Percentiles rank a stretch among this genome's conserved stretches.
These are phyloP conservation scores for Mucor piriformis DNA, from an alignment of 371 early-diverging fungal species.

Conservation along the genomic window DNA sequence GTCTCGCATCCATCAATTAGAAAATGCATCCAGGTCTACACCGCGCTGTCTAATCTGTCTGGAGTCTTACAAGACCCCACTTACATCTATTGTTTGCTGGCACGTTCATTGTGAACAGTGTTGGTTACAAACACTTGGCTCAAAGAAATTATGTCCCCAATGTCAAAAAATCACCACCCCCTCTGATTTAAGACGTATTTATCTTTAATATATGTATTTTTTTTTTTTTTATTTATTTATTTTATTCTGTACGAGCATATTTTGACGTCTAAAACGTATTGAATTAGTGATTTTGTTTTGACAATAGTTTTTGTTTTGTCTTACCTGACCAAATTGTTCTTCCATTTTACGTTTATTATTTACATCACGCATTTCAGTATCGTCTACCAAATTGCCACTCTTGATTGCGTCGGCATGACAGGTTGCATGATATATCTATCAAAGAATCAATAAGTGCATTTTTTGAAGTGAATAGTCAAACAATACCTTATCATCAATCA, in stretches of 20 bases:
- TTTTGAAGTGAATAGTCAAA: too few species aligned
- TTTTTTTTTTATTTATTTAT: background rate
- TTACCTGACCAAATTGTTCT: slow-evolving; percentile 9
- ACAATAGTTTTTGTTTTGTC: background rate
- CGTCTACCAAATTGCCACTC: slow-evolving; percentile 24
- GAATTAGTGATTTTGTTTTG: too few species aligned
- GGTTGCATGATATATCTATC: slow-evolving; percentile 74
- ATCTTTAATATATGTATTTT: slow-evolving; percentile 58
- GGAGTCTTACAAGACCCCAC: slow-evolving; percentile 74
- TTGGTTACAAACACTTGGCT: slow-evolving; percentile 86
- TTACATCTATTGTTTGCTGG: slow-evolving; percentile 88
- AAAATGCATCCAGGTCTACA: slow-evolving; percentile 51
- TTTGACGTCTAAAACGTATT: slow-evolving; percentile 6
- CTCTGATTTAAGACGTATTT: slow-evolving; percentile 80
- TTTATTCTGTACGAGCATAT: slow-evolving; percentile 1
- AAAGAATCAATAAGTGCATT: too few species aligned
- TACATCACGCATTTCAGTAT: slow-evolving; percentile 21
- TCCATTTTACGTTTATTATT: slow-evolving; percentile 20
- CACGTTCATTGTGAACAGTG: slow-evolving; percentile 92
- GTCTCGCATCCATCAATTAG: slow-evolving; percentile 70
- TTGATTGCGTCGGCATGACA: slow-evolving; percentile 65
- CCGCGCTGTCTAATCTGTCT: slow-evolving; percentile 80
- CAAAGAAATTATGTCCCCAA: slow-evolving; percentile 90
- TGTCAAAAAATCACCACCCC: slow-evolving; percentile 89
- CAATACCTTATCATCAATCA: slow-evolving; percentile 66